Conservation (phyloP, 306 rosid species). For the Vigna nakashimae region DNA sequence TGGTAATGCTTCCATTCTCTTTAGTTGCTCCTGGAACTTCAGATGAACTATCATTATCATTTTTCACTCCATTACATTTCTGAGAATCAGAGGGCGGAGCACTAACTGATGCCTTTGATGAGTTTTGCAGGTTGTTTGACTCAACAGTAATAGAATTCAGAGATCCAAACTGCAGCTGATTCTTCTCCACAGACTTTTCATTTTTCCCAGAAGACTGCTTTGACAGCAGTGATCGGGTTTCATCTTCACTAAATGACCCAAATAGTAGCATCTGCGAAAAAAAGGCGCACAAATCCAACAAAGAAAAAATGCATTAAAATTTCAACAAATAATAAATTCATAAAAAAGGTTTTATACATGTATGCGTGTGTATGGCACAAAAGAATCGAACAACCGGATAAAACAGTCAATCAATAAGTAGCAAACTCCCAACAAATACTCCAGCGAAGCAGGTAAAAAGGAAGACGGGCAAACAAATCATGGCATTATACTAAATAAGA, state of each 20-base stretch:
- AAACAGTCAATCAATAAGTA: slow-evolving; percentile 13
- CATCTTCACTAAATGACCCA: slow-evolving; percentile 95
- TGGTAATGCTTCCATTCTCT: slow-evolving; percentile 60
- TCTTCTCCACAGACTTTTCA: slow-evolving; percentile 60
- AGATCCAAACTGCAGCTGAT: slow-evolving; percentile 75
- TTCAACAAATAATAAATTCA: slow-evolving; percentile 8
- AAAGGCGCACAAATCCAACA: slow-evolving; percentile 24
- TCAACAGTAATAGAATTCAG: slow-evolving; percentile 51
- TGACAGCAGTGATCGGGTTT: slow-evolving; percentile 67
- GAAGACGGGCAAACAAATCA: not conserved
- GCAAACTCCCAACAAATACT: slow-evolving; percentile 2
- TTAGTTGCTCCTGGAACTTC: slow-evolving; percentile 41
- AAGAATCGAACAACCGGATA: slow-evolving; percentile 24
- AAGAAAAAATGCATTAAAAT: not conserved
- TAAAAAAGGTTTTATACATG: not conserved
- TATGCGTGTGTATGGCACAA: not conserved
- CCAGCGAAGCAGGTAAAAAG: not conserved
- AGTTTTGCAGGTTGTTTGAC: slow-evolving; percentile 45
- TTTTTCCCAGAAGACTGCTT: slow-evolving; percentile 52
- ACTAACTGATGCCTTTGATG: slow-evolving; percentile 44
- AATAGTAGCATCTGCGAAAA: slow-evolving; percentile 63
- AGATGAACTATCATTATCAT: slow-evolving; percentile 40
- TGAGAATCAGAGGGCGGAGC: slow-evolving; percentile 40
- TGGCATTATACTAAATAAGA: not conserved
- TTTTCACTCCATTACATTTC: slow-evolving; percentile 51